Conservation (phyloP, 164 flowering plant genomes). For the Stephania yunnanensis region DNA sequence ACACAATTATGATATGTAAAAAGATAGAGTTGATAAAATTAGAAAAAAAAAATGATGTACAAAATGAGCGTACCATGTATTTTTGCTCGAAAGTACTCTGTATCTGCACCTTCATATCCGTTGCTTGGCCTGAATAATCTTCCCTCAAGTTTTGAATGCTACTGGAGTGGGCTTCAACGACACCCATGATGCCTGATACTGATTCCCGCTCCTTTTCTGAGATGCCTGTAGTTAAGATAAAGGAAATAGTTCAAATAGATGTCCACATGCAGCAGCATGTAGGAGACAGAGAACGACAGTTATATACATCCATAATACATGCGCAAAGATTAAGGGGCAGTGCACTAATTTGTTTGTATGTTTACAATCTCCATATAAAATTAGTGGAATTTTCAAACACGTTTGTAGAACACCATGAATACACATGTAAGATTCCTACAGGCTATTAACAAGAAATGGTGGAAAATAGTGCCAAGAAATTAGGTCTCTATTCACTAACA, state of each 20-base stretch:
- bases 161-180: conserved; percentile 36
- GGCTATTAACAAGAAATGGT: not conserved
- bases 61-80: conserved; percentile 54
- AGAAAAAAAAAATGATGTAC: not conserved
- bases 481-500: not conserved
- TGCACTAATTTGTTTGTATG: too few species aligned
- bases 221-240: conserved; percentile 32
- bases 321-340: too few species aligned
- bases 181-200: conserved; percentile 42
- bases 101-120: conserved; percentile 46
- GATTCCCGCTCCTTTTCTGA: conserved; percentile 48
- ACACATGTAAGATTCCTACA: too few species aligned
- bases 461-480: not conserved
- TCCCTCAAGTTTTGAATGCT: conserved; percentile 42
- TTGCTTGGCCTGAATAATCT: conserved; percentile 52
- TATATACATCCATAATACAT: too few species aligned
- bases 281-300: not conserved
- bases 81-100: conserved; percentile 48
- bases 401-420: not conserved
- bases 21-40: not conserved
- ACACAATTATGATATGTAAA: not conserved
- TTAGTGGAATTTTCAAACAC: not conserved
- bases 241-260: not conserved
- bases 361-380: not conserved
- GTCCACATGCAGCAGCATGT: not conserved